These are phyloP conservation scores for Fragilaria radians DNA, from an alignment of 108 stramenopile species.

Conservation along the genomic window DNA sequence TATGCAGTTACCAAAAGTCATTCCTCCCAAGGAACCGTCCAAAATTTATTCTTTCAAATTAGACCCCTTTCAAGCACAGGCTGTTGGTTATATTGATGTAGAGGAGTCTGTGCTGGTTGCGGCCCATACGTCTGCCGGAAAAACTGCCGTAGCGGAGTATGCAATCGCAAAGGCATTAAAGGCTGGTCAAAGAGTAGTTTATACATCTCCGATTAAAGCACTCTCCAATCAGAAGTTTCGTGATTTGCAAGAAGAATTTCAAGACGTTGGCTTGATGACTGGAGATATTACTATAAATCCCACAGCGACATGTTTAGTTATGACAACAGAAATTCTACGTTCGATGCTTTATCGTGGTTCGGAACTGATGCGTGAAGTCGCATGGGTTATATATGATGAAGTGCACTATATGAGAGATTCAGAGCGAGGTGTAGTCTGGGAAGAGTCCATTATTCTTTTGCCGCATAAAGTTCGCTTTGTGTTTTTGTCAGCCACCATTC, in stretches of 20 bases:
- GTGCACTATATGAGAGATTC: conserved; percentile 99
- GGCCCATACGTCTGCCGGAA: conserved; percentile 92
- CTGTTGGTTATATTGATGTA: conserved; percentile 86
- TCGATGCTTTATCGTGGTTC: conserved; percentile 98
- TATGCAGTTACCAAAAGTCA: conserved; percentile 20
- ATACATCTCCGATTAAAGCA: conserved; percentile 99
- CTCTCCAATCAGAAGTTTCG: conserved; percentile 98
- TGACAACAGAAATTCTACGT: conserved; percentile 99
- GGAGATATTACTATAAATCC: conserved; percentile 99
- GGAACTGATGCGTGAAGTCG: conserved; percentile 97
- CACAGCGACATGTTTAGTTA: conserved; percentile 89
- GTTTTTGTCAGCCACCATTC: conserved; percentile 97
- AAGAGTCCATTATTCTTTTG: conserved; percentile 96
- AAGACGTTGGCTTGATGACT: conserved; percentile 97
- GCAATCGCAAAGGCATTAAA: conserved; percentile 95
- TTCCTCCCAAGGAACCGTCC: conserved; percentile 59
- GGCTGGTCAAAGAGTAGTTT: conserved; percentile 93
- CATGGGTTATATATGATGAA: conserved; percentile 96
- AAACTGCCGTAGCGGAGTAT: conserved; percentile 91
- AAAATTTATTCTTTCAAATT: conserved; percentile 92
- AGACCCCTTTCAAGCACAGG: conserved; percentile 95
- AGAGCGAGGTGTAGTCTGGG: conserved; percentile 92
- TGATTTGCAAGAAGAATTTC: conserved; percentile 91
- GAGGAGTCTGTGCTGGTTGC: conserved; percentile 95
- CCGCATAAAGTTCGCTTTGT: conserved; percentile 93